Base-by-base conservation (phyloP, 331 rosid genomes). In the Telfairia occidentalis region DNA sequence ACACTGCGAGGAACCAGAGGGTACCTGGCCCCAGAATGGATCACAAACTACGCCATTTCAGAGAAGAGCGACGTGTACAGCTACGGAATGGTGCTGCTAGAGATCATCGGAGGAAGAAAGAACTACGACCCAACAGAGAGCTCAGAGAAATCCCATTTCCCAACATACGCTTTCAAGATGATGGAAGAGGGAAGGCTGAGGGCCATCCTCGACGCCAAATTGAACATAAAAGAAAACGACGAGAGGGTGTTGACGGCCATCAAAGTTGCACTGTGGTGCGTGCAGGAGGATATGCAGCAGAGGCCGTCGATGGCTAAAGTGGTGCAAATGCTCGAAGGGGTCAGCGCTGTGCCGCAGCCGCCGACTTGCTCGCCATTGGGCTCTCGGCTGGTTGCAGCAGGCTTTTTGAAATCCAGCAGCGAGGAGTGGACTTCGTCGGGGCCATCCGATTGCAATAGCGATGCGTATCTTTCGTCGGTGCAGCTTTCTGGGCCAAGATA, bases 1-100 rank as follows among this genome's bases (percentile, higher is more conserved):
- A 89, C 93, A 19, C 76, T 89, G 82, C 79, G 90, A 81, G 93
- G 88, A 49, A 89, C 90, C 34, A 85, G 89, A 75, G 93, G 93
- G 3, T 89, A 89, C 66, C 85, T 89, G 12, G 91, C 94, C 0
- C 91, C 91, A 0, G 94, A 89, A 45, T 89, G 89, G 94, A 82
- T 89, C 28, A 74, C 78, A 13, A 74, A 74, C 69, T 74, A 74
- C 40, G 78, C 78, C 0, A 74, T 74, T 37, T 74, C 78, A 1
- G 78, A 74, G 53, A 86, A 82, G 60, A 88, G 90, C 24, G 91
- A 90, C 81, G 86, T 86, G 29, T 88, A 81, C 32, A 88, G 89
- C 71, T 88, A 86, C 46, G 90, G 91, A 3, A 83, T 88, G 83
- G 49, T 87, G 43, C 57, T 90, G 42, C 82, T 90, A 23, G 89